Base-by-base conservation (phyloP, 2,329 filamentous ascomycete genomes). In the Colletotrichum lini region DNA sequence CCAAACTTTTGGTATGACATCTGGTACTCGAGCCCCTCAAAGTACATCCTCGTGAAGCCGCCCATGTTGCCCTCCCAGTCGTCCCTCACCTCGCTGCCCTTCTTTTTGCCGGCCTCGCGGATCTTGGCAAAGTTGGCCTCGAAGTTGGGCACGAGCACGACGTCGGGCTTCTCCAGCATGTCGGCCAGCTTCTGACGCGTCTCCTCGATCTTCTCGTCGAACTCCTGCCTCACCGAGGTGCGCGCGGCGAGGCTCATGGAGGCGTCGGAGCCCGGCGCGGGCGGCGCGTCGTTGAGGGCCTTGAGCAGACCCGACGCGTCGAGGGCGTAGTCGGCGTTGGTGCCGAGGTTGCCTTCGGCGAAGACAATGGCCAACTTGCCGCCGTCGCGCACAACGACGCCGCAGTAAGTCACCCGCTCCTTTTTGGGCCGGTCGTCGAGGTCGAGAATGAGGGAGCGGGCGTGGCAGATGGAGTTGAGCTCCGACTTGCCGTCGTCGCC, bases 291-390 rank as follows among this genome's bases (percentile, higher is more conserved):
- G 75, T 88, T 86, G 70, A 89, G 79, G 3, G 87, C 85, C 38
- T 80, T 77, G 42, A 80, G 74, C 35, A 89, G 79, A 10, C 81
- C 79, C 47, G 78, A 72, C 12, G 75, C 76, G 10, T 82, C 75
- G 21, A 83, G 72, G 65, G 82, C 82, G 54, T 84, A 73, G 75
- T 77, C 74, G 69, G 83, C 80, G 79, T 89, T 89, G 74, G 75
- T 78, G 56, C 84, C 87, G 0, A 89, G 80, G 60, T 78, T 74
- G 5, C 76, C 74, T 35, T 81, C 78, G 18, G 78, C 74, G 77
- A 89, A 89, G 50, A 88, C 75, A n/a, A 89, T 80, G 67, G 82
- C 79, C 9, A 89, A 83, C 72, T 82, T 79, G 53, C 68, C 68
- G 56, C 86, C 85, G 5, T 85, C 82, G 1, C 78, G 76, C 56